phyloP scores from a whole-genome alignment of 306 rosid genomes.

The Corylus avellana region DNA sequence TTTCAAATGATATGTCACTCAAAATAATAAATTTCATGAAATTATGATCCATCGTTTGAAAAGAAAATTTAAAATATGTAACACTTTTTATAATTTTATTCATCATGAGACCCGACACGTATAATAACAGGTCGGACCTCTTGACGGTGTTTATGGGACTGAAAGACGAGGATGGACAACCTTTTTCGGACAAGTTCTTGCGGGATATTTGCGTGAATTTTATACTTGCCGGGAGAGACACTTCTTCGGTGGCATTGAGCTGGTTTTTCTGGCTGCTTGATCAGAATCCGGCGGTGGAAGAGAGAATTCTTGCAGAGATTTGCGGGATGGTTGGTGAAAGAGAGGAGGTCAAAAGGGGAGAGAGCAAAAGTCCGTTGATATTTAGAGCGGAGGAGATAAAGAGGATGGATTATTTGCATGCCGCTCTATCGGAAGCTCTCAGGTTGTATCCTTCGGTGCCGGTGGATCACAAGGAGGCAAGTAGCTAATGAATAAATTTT shows the following conservation, averaged over 20 bases:
- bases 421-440: slow-evolving; percentile 84
- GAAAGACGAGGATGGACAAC: slow-evolving; percentile 64
- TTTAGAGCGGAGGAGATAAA: slow-evolving; percentile 75
- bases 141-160: slow-evolving; percentile 71
- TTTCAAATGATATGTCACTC: too few species aligned
- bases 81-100: too few species aligned
- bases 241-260: slow-evolving; percentile 93
- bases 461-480: slow-evolving; percentile 92
- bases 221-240: slow-evolving; percentile 91
- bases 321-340: slow-evolving; percentile 52
- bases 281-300: slow-evolving; percentile 65
- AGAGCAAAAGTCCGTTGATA: slow-evolving; percentile 29
- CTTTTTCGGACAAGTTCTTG: slow-evolving; percentile 73
- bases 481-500: not conserved
- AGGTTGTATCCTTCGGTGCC: slow-evolving; percentile 94
- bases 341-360: slow-evolving; percentile 27
- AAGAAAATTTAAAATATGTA: too few species aligned
- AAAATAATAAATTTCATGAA: too few species aligned
- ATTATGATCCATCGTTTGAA: too few species aligned
- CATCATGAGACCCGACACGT: too few species aligned
- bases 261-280: slow-evolving; percentile 93
- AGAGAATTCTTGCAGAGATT: slow-evolving; percentile 57
- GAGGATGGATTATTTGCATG: slow-evolving; percentile 94
- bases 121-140: slow-evolving; percentile 42
- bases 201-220: slow-evolving; percentile 94